Base-by-base conservation (phyloP, 176 grass and related monocot species). In the Musa itinerans region DNA sequence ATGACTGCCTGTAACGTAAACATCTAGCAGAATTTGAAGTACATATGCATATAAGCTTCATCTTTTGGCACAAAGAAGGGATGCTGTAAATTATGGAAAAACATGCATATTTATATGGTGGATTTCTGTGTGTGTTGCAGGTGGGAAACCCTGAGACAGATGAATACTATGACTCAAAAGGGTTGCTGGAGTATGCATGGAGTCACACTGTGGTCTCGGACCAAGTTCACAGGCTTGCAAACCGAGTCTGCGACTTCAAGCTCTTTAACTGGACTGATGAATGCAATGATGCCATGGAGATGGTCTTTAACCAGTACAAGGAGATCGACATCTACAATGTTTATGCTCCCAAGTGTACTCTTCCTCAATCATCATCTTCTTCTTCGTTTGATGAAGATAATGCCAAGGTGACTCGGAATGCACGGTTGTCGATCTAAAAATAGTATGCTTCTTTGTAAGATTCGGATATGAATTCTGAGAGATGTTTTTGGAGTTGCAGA, bases 251-350 rank as follows among this genome's bases (percentile, higher is more conserved):
- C n/a, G 23, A 92, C 78, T 96, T 96, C 74, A 92, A 76, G 76
- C 57, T 68, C 25, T 63, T 49, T 11, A 85, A 92, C 53, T 96
- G 78, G 84, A 85, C 86, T 21, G 70, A 83, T 50, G 80, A 50
- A 25, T 89, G 86, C 78, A 72, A 73, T 0, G 19, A 68, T 16
- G 80, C 71, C 9, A 90, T 96, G 84, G 78, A 56, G 13, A 16
- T 63, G 0, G 13, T 91, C 59, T 91, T 88, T 72, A 58, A 57
- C 52, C 83, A 89, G 79, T 96, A 96, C 69, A 21, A 54, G 1
- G 55, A 81, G 29, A 91, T 96, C 0, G 88, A 96, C 75, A 91
- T 91, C 81, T 91, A 91, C 65, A 96, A 96, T 61, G 89, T 96
- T 29, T 96, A 96, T 83, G 92, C 86, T 52, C 88, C 92, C 7